phyloP scores from a whole-genome alignment of 768 basidiomycete species.

The Lentinula lateritia region DNA sequence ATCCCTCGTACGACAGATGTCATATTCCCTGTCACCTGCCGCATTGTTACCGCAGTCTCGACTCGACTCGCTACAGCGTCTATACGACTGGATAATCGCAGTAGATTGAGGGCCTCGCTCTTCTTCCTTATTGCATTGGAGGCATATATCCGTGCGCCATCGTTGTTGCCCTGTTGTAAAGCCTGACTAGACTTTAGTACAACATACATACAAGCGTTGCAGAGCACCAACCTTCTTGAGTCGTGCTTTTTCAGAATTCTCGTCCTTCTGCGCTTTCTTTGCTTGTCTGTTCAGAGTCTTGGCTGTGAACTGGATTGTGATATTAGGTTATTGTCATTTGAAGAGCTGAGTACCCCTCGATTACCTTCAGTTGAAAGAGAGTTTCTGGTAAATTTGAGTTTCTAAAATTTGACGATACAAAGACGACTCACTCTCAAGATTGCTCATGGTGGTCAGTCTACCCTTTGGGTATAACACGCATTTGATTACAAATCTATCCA shows the following conservation, averaged over 20 bases:
- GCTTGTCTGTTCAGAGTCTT: conserved; percentile 93
- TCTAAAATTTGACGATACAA: not conserved
- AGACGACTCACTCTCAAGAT: conserved; percentile 76
- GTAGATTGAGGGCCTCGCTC: conserved; percentile 86
- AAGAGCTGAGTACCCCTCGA: not conserved
- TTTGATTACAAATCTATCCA: too few relatives aligned
- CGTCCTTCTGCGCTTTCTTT: conserved; percentile 97
- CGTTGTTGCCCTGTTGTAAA: conserved; percentile 91
- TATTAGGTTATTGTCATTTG: not conserved
- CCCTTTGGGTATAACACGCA: not conserved
- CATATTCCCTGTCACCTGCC: conserved; percentile 95
- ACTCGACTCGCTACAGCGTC: conserved; percentile 96
- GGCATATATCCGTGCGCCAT: conserved; percentile 97
- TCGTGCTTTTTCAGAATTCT: conserved; percentile 78
- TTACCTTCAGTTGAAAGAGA: conserved; percentile 96
- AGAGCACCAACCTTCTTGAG: conserved; percentile 76
- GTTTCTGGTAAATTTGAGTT: conserved; percentile 60
- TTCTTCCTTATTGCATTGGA: conserved; percentile 99
- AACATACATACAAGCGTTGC: not conserved
- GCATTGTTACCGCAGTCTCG: conserved; percentile 98
- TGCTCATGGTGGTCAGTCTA: conserved; percentile 49
- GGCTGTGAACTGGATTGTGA: conserved; percentile 80
- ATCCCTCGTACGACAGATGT: conserved; percentile 93
- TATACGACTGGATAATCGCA: conserved; percentile 85
- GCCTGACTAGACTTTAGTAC: conserved; percentile 48